Conservation (phyloP, 768 basidiomycete species). For the Mycena indigotica region DNA sequence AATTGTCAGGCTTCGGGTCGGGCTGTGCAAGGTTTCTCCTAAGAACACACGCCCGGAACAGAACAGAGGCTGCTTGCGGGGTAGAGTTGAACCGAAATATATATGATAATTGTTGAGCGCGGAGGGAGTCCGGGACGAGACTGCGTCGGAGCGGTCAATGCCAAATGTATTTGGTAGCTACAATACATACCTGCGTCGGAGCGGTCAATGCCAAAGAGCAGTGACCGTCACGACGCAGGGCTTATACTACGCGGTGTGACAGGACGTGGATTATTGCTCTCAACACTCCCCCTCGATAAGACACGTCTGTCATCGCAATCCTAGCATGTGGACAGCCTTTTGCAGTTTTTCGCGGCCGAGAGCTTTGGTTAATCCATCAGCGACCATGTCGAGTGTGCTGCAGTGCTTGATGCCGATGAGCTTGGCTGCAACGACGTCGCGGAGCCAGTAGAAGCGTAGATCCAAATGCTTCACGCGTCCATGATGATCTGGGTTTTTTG, state of each 20-base stretch:
- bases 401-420: slow-evolving; percentile 23
- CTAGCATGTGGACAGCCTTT: neutral
- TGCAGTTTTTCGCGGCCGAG: neutral
- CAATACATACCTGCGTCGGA: neutral
- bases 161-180: neutral
- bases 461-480: slow-evolving; percentile 26
- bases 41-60: too few species aligned
- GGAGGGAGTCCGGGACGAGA: neutral
- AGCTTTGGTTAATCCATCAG: neutral
- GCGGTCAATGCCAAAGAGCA: slow-evolving; percentile 1
- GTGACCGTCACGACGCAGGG: neutral
- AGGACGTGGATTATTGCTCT: neutral
- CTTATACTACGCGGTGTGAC: neutral
- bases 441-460: slow-evolving; percentile 7
- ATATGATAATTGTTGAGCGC: neutral
- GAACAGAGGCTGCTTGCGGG: too few species aligned
- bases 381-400: neutral
- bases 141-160: neutral
- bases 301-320: neutral
- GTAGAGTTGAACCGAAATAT: too few species aligned
- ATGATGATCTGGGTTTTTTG: slow-evolving; percentile 34
- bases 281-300: neutral
- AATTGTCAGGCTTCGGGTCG: too few species aligned
- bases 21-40: too few species aligned
- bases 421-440: slow-evolving; percentile 23